These are phyloP conservation scores for Cladosporium colombiae DNA, from an alignment of 2,329 filamentous ascomycete genomes.

Conservation along the genomic window DNA sequence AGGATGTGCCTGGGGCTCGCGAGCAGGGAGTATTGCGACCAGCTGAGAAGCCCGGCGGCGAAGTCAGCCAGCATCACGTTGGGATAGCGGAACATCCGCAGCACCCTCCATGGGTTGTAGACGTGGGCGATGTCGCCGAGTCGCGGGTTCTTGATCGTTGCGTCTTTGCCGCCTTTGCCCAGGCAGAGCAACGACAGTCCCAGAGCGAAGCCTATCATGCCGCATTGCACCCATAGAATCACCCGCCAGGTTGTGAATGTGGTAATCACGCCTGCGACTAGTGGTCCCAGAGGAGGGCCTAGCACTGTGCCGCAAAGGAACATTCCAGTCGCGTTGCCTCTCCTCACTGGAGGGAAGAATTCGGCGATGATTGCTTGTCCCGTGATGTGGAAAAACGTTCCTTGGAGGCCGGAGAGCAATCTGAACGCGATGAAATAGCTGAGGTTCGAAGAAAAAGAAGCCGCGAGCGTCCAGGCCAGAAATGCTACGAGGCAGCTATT, in stretches of 20 bases:
- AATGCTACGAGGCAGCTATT: slow-evolving; percentile 62
- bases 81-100: slow-evolving; percentile 64
- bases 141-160: slow-evolving; percentile 38
- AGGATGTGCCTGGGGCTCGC: slow-evolving; percentile 68
- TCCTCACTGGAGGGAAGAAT: slow-evolving; percentile 54
- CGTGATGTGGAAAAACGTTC: slow-evolving; percentile 72
- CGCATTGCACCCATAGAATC: slow-evolving; percentile 74
- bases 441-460: slow-evolving; percentile 68
- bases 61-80: slow-evolving; percentile 65
- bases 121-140: slow-evolving; percentile 57
- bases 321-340: slow-evolving; percentile 71
- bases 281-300: slow-evolving; percentile 67
- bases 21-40: slow-evolving; percentile 71
- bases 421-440: slow-evolving; percentile 70
- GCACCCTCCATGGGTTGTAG: slow-evolving; percentile 65
- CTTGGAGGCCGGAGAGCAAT: slow-evolving; percentile 69
- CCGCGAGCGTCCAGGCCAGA: slow-evolving; percentile 66
- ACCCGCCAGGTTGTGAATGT: slow-evolving; percentile 71
- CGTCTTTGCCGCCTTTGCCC: slow-evolving; percentile 55
- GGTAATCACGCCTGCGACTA: slow-evolving; percentile 71
- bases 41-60: slow-evolving; percentile 55
- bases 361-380: slow-evolving; percentile 66
- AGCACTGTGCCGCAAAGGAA: slow-evolving; percentile 66
- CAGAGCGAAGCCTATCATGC: slow-evolving; percentile 59
- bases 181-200: slow-evolving; percentile 64